These are phyloP conservation scores for Acer saccharum DNA, from an alignment of 345 rosid species.

Conservation along the genomic window DNA sequence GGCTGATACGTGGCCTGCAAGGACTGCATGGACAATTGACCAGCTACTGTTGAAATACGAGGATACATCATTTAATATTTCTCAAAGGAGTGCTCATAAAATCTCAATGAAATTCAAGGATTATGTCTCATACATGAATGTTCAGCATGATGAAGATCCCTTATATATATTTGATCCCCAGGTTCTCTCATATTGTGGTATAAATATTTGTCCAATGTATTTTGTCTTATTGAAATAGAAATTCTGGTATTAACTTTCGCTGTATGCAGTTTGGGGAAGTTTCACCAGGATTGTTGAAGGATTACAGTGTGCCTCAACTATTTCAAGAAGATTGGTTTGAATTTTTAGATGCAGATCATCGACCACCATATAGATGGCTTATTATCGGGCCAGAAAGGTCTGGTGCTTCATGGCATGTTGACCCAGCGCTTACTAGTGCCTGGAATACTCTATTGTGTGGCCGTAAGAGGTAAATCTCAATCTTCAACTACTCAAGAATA, in stretches of 20 bases:
- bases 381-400: constrained; percentile 97
- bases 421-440: constrained; percentile 97
- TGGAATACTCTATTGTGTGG: constrained; percentile 97
- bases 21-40: constrained; percentile 77
- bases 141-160: constrained; percentile 96
- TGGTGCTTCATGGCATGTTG: constrained; percentile 99
- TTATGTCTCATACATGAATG: constrained; percentile 71
- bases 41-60: constrained; percentile 63
- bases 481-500: background rate
- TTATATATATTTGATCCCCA: constrained; percentile 89
- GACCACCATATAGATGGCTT: constrained; percentile 93
- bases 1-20: constrained; percentile 89
- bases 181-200: constrained; percentile 36
- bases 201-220: background rate
- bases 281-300: constrained; percentile 77
- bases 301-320: constrained; percentile 75
- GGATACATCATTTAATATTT: constrained; percentile 70
- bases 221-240: background rate
- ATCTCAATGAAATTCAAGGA: constrained; percentile 77
- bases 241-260: constrained; percentile 18
- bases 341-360: constrained; percentile 65
- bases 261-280: constrained; percentile 79
- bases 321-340: constrained; percentile 92
- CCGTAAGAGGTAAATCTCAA: constrained; percentile 71
- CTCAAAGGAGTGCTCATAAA: constrained; percentile 73